A percentile compares a stretch with the other conserved stretches of the same genome.
Evolutionary conservation across 768 basidiomycete genomes (phyloP).

Genomic region (Lactarius hengduanensis): DNA sequence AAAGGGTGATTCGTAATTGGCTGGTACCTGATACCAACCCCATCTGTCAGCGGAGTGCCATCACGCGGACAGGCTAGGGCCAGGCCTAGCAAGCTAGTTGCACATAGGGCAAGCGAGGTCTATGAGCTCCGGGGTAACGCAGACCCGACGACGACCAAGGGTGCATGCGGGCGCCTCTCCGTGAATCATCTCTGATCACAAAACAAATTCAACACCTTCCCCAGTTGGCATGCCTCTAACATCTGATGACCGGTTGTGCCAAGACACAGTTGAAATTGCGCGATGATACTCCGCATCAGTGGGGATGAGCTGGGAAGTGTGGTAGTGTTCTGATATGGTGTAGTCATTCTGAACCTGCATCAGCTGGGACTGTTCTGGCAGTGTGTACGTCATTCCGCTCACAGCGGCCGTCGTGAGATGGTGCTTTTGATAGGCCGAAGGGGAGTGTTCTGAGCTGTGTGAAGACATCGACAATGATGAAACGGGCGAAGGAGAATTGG

Average conservation of each 20-base stretch:
- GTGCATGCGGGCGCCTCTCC: slow-evolving; percentile 4
- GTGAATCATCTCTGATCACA: slow-evolving; percentile 9
- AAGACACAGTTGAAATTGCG: slow-evolving; percentile 12
- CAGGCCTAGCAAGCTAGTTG: slow-evolving; percentile 3
- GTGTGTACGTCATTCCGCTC: slow-evolving; percentile 14
- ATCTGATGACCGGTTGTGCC: slow-evolving; percentile 16
- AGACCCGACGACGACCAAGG: neutral
- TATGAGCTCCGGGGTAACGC: slow-evolving; percentile 1
- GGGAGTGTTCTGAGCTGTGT: slow-evolving; percentile 26
- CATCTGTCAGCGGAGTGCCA: slow-evolving; percentile 13
- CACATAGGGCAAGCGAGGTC: slow-evolving; percentile 5
- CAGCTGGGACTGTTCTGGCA: slow-evolving; percentile 13
- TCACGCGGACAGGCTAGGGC: neutral
- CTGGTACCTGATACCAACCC: slow-evolving; percentile 14
- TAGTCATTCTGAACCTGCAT: slow-evolving; percentile 5
- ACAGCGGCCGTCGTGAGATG: slow-evolving; percentile 1
- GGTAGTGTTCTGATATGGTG: slow-evolving; percentile 9
- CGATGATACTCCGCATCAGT: slow-evolving; percentile 8
- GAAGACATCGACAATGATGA: slow-evolving; percentile 27
- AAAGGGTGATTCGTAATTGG: slow-evolving; percentile 8
- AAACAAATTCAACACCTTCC: slow-evolving; percentile 12
- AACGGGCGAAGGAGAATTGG: slow-evolving; percentile 28
- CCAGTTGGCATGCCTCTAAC: slow-evolving; percentile 12
- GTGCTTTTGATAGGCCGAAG: slow-evolving; percentile 22
- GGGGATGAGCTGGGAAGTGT: slow-evolving; percentile 6